These are phyloP conservation scores for Tillandsia fasciculata DNA, from an alignment of 176 grass and related monocot species.

Conservation along the genomic window DNA sequence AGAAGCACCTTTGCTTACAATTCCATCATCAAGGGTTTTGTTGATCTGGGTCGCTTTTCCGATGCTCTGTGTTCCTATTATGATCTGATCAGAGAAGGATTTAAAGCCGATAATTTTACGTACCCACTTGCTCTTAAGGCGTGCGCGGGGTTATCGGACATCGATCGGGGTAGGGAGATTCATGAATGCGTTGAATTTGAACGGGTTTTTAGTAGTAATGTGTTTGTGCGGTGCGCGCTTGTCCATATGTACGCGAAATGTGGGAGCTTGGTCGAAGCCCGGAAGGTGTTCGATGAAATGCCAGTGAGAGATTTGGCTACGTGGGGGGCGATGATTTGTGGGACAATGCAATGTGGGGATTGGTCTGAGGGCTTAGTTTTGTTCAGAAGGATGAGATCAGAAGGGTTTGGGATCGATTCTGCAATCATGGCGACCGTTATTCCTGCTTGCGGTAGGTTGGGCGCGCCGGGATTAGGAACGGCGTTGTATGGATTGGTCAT, in stretches of 20 bases:
- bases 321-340: slow-evolving; percentile 50
- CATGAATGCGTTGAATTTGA: slow-evolving; percentile 1
- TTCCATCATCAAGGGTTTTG: slow-evolving; percentile 34
- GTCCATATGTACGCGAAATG: slow-evolving; percentile 60
- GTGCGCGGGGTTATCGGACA: slow-evolving; percentile 20
- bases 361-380: slow-evolving; percentile 32
- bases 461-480: slow-evolving; percentile 20
- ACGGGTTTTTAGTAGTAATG: slow-evolving; percentile 2
- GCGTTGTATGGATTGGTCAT: slow-evolving; percentile 35
- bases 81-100: slow-evolving; percentile 15
- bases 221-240: slow-evolving; percentile 44
- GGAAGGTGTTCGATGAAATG: slow-evolving; percentile 45
- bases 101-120: slow-evolving; percentile 26
- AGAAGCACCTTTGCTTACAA: slow-evolving; percentile 58
- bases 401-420: slow-evolving; percentile 28
- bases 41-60: slow-evolving; percentile 16
- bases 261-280: slow-evolving; percentile 35
- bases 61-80: slow-evolving; percentile 28
- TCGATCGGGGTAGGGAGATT: slow-evolving; percentile 31
- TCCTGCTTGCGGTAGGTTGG: slow-evolving; percentile 32
- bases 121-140: slow-evolving; percentile 54
- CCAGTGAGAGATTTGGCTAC: slow-evolving; percentile 23
- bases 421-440: slow-evolving; percentile 47
- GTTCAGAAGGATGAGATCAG: slow-evolving; percentile 31
- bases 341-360: slow-evolving; percentile 11